phyloP scores from a whole-genome alignment of 192 early-diverging fungal species.

The Coemansia sp. region DNA sequence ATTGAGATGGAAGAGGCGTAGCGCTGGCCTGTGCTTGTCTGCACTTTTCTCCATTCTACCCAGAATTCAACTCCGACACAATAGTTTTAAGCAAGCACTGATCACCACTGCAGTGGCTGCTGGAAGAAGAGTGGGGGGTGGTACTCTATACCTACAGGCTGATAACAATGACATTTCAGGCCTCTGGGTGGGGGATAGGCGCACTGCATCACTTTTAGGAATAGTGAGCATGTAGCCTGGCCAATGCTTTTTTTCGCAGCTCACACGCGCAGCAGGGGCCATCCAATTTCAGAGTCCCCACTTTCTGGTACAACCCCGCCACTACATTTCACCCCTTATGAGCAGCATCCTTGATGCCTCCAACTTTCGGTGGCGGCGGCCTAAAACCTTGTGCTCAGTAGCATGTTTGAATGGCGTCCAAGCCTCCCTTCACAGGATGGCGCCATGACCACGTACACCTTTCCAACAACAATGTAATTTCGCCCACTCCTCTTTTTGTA shows the following conservation, averaged over 20 bases:
- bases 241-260: background rate
- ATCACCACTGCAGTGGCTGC: background rate
- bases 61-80: background rate
- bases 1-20: background rate
- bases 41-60: background rate
- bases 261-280: background rate
- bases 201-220: background rate
- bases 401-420: background rate
- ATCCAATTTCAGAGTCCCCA: background rate
- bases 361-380: background rate
- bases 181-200: background rate
- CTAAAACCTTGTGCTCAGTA: constrained; percentile 1
- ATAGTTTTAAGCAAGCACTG: background rate
- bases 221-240: background rate
- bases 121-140: background rate
- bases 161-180: background rate
- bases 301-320: background rate
- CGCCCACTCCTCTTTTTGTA: background rate
- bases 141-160: background rate
- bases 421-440: constrained; percentile 6
- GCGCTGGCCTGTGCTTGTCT: constrained; percentile 1
- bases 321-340: background rate
- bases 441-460: background rate
- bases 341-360: background rate
- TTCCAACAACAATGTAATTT: background rate